Base-by-base conservation (phyloP, 1,284 basidiomycete species). In the Fistulina hepatica region DNA sequence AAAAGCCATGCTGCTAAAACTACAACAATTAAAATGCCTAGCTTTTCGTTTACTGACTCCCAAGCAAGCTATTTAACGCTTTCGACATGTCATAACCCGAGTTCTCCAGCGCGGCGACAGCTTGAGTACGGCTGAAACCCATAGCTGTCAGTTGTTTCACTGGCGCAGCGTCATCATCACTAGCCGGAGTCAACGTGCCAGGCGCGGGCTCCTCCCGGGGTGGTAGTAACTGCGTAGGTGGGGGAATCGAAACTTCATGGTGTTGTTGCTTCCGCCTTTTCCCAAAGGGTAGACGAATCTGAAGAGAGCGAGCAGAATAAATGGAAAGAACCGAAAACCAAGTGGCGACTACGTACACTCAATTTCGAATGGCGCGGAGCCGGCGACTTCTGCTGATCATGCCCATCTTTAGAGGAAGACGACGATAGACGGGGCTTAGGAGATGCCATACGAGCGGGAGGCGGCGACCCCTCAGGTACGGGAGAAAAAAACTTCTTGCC, bases 81-180 rank as follows among this genome's bases (percentile, higher is more conserved):
- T 66, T 70, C 52, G 68, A 74, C 24, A 89, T 65, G 52, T 88
- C 78, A 52, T 88, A 88, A 41, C 73, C 75, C 51, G 79, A 64
- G 43, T 67, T 69, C 57, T 91, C 86, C 11, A 91, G 64, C 13
- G 86, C 83, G 19, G 64, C 65, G 6, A 91, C 69, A 0, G 82
- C 81, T 54, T 88, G 77, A n/a, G 64, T 58, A 34, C 86, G 73
- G 48, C 70, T 78, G 64, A 91, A 91, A 25, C 88, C 86, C 85
- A 91, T 90, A 21, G 67, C 70, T 34, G 71, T 73, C 31, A 91
- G 61, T 48, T 80, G 77, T 53, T 82, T 88, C 22, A 91, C 81
- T 1, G 75, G 61, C 46, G 80, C 76, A 5, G 80, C 75, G 45
- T 90, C 86, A 44, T 85, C 83, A 21, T 78, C 78, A 8, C 67